phyloP scores from a whole-genome alignment of 2,329 filamentous ascomycete species.

The Chaetomium globosum region DNA sequence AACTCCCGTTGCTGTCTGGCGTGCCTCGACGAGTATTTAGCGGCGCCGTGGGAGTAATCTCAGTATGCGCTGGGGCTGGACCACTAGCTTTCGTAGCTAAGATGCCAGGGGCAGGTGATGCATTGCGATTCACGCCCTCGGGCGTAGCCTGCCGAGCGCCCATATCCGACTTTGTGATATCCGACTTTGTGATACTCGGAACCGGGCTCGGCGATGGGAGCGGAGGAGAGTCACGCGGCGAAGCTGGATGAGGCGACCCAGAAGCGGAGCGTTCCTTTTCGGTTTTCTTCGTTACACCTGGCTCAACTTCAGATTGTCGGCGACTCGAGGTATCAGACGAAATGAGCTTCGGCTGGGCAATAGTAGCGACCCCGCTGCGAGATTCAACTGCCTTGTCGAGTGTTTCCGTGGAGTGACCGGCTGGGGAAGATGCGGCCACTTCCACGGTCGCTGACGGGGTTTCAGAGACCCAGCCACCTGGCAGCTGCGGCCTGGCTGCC shows the following conservation, averaged over 20 bases:
- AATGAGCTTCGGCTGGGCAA: background rate
- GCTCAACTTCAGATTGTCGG: background rate
- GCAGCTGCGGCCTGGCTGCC: slow-evolving; percentile 37
- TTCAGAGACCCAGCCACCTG: slow-evolving; percentile 42
- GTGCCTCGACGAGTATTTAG: slow-evolving; percentile 47
- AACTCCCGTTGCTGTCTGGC: slow-evolving; percentile 38
- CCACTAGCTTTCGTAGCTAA: slow-evolving; percentile 28
- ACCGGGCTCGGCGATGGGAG: slow-evolving; percentile 26
- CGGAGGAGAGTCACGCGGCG: slow-evolving; percentile 9
- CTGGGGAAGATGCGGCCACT: slow-evolving; percentile 13
- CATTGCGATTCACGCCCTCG: background rate
- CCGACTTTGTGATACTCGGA: slow-evolving; percentile 12
- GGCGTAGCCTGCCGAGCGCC: slow-evolving; percentile 6
- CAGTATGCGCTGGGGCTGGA: slow-evolving; percentile 34
- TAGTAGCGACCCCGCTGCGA: slow-evolving; percentile 14
- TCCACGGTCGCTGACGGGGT: slow-evolving; percentile 36
- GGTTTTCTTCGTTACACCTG: background rate
- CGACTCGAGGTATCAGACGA: background rate
- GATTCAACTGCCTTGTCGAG: slow-evolving; percentile 10
- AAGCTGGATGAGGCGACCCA: slow-evolving; percentile 3
- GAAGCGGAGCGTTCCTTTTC: background rate
- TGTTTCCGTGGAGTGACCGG: slow-evolving; percentile 1
- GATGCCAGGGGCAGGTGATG: background rate
- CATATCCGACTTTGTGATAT: slow-evolving; percentile 21
- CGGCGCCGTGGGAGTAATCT: slow-evolving; percentile 50